phyloP scores from a whole-genome alignment of 2,329 filamentous ascomycete species.

The Monilinia polystroma region DNA sequence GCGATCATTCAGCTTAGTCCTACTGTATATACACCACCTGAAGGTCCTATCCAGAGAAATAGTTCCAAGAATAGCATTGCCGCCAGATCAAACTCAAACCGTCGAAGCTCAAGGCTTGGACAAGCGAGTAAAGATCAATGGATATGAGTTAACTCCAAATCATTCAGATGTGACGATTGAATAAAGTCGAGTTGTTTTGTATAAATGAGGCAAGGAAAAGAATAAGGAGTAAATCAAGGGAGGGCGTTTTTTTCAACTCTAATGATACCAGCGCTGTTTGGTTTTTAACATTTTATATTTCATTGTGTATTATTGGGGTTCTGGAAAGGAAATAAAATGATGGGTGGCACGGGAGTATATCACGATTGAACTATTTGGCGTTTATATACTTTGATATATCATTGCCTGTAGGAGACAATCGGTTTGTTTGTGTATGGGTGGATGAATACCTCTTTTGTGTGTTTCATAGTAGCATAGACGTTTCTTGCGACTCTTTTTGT shows the following conservation, averaged over 20 bases:
- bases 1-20: constrained; percentile 46
- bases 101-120: constrained; percentile 3
- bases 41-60: constrained; percentile 20
- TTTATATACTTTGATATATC: background rate
- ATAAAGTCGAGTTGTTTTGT: background rate
- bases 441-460: background rate
- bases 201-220: background rate
- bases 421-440: too few relatives aligned
- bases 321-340: background rate
- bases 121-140: background rate
- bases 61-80: background rate
- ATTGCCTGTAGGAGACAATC: background rate
- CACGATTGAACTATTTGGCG: background rate
- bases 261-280: constrained; percentile 3
- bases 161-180: background rate
- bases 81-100: background rate
- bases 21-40: constrained; percentile 48
- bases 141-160: background rate
- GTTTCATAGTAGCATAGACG: background rate
- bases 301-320: background rate
- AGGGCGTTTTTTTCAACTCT: background rate
- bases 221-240: background rate
- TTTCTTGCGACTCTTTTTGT: background rate
- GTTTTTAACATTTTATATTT: background rate
- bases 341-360: background rate